Conservation (phyloP, 2,329 filamentous ascomycete genomes). For the Keithomyces neogunnii region DNA sequence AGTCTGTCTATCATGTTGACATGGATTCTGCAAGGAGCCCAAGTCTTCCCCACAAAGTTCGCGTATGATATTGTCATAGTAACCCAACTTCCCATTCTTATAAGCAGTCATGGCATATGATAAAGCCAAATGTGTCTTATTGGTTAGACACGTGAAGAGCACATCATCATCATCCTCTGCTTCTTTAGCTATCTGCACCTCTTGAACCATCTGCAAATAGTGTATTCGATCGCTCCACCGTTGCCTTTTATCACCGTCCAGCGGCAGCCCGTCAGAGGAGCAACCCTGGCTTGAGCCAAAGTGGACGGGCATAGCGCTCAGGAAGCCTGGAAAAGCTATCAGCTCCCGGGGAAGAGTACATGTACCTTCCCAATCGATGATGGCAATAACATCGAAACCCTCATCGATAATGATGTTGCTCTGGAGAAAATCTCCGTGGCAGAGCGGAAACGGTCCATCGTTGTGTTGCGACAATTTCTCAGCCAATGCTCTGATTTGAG, state of each 20-base stretch:
- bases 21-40: too few relatives aligned
- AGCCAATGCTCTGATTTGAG: neutral
- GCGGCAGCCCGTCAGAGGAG: neutral
- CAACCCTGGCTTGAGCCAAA: neutral
- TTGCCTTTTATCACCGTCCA: neutral
- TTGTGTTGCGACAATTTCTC: neutral
- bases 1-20: too few relatives aligned
- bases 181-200: neutral
- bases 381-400: conserved; percentile 14
- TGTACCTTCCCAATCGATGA: conserved; percentile 24
- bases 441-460: conserved; percentile 22
- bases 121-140: neutral
- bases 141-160: neutral
- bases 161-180: neutral
- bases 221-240: neutral
- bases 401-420: conserved; percentile 23
- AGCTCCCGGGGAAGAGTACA: conserved; percentile 16
- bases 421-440: conserved; percentile 20
- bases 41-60: too few relatives aligned
- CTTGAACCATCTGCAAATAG: neutral
- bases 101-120: neutral
- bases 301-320: conserved; percentile 10
- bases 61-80: neutral
- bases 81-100: neutral
- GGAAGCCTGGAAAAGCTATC: conserved; percentile 13